A percentile compares a stretch with the other conserved stretches of the same genome.
Evolutionary conservation across 2,329 filamentous ascomycete species (phyloP).

Genomic region (Botrytis medusae): DNA sequence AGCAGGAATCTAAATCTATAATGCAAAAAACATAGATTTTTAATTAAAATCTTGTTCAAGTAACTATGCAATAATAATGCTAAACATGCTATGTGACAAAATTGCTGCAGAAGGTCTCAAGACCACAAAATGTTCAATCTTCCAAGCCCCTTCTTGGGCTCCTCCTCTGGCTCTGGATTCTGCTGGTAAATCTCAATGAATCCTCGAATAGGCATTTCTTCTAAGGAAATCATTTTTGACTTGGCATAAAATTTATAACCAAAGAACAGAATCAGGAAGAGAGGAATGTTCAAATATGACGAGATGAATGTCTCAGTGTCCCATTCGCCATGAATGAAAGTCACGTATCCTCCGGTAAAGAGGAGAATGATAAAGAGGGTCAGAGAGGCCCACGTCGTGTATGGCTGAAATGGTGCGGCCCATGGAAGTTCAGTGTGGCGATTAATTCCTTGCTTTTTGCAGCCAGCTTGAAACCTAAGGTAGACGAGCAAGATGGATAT

Average conservation of each 20-base stretch:
- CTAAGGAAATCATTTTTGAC: slow-evolving; percentile 44
- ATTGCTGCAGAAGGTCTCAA: neutral
- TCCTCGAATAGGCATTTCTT: slow-evolving; percentile 43
- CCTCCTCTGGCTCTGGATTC: slow-evolving; percentile 42
- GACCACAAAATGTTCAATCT: slow-evolving; percentile 42
- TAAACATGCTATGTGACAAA: neutral
- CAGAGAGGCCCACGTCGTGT: slow-evolving; percentile 61
- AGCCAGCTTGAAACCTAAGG: slow-evolving; percentile 54
- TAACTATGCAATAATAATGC: neutral
- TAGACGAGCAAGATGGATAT: slow-evolving; percentile 59
- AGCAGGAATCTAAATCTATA: neutral
- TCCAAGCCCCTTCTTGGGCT: slow-evolving; percentile 33
- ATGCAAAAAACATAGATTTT: neutral
- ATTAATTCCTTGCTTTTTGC: slow-evolving; percentile 56
- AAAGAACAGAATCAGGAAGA: slow-evolving; percentile 45
- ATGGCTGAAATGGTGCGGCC: slow-evolving; percentile 46
- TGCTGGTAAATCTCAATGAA: slow-evolving; percentile 41
- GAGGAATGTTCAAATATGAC: slow-evolving; percentile 54
- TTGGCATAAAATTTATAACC: slow-evolving; percentile 56
- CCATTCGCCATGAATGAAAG: slow-evolving; percentile 62
- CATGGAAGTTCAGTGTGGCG: slow-evolving; percentile 52
- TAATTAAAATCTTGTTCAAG: neutral
- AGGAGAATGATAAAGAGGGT: slow-evolving; percentile 63
- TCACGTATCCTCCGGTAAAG: slow-evolving; percentile 66
- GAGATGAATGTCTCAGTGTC: slow-evolving; percentile 57